Percentiles rank a stretch among this genome's conserved stretches.
These are phyloP conservation scores for Colletotrichum sansevieriae DNA, from an alignment of 2,329 filamentous ascomycete genomes.

Conservation along the genomic window DNA sequence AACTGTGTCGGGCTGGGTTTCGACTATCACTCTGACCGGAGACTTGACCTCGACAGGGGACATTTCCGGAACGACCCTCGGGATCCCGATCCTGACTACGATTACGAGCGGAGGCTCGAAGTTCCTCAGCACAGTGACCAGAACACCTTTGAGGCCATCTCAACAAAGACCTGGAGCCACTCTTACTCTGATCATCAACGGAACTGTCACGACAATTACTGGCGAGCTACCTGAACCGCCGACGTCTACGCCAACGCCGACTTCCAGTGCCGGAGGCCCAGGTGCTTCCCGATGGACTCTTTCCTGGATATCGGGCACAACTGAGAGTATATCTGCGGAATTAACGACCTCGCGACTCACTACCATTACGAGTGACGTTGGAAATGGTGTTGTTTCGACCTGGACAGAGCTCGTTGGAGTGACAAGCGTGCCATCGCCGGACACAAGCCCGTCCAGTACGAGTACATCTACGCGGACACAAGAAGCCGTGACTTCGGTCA, in stretches of 20 bases:
- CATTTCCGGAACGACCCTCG: too few species aligned
- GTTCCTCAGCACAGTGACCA: background rate
- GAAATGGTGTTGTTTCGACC: conserved; percentile 1
- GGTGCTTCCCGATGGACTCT: conserved; percentile 3
- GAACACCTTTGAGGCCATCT: background rate
- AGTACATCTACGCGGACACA: too few species aligned
- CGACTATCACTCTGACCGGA: background rate
- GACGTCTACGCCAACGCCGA: background rate
- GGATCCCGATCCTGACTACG: background rate
- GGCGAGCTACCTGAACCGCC: background rate
- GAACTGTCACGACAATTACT: background rate
- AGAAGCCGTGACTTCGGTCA: too few species aligned
- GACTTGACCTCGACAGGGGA: too few species aligned
- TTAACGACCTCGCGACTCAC: background rate
- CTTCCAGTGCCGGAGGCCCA: background rate
- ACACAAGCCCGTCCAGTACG: background rate
- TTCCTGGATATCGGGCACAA: background rate
- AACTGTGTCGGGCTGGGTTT: background rate
- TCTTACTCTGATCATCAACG: background rate
- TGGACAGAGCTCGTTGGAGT: background rate
- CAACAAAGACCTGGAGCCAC: background rate
- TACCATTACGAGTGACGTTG: conserved; percentile 9
- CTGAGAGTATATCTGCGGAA: background rate
- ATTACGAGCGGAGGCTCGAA: background rate
- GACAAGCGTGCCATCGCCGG: background rate